These are phyloP conservation scores for Knufia petricola DNA, from an alignment of 2,329 filamentous ascomycete species.

Conservation along the genomic window DNA sequence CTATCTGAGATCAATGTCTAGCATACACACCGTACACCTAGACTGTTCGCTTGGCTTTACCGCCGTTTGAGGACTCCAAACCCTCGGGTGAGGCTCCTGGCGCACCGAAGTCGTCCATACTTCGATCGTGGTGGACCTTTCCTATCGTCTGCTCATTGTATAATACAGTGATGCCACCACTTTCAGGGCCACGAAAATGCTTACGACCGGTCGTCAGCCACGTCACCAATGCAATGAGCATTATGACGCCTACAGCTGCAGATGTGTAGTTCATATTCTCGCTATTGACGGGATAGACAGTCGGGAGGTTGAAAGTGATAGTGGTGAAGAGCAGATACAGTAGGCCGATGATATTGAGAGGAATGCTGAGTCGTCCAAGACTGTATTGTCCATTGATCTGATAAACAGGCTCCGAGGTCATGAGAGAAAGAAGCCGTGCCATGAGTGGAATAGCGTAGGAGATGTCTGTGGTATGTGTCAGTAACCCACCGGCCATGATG, in stretches of 20 bases:
- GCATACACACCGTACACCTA: too few relatives aligned
- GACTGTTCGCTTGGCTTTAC: too few relatives aligned
- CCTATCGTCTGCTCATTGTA: too few relatives aligned
- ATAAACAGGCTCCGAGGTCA: constrained; percentile 19
- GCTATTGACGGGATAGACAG: constrained; percentile 39
- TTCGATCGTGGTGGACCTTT: too few relatives aligned
- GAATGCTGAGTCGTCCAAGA: constrained; percentile 36
- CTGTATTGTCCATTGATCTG: constrained; percentile 33
- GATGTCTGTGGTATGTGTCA: too few relatives aligned
- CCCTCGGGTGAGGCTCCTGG: too few relatives aligned
- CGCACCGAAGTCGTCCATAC: too few relatives aligned
- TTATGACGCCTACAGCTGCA: constrained; percentile 47
- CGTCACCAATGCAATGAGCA: constrained; percentile 33
- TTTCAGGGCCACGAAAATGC: constrained; percentile 19
- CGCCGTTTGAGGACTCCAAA: too few relatives aligned
- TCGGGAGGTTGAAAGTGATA: constrained; percentile 50
- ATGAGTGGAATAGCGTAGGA: constrained; percentile 27
- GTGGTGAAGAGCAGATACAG: constrained; percentile 45
- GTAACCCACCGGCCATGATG: too few relatives aligned
- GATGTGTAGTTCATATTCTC: constrained; percentile 47
- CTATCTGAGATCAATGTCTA: too few relatives aligned
- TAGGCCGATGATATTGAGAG: constrained; percentile 42
- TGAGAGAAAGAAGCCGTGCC: not conserved
- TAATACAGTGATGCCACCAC: too few relatives aligned
- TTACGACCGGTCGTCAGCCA: constrained; percentile 32